Evolutionary conservation across 768 basidiomycete genomes (phyloP).

Genomic region (Pleurotus giganteus): DNA sequence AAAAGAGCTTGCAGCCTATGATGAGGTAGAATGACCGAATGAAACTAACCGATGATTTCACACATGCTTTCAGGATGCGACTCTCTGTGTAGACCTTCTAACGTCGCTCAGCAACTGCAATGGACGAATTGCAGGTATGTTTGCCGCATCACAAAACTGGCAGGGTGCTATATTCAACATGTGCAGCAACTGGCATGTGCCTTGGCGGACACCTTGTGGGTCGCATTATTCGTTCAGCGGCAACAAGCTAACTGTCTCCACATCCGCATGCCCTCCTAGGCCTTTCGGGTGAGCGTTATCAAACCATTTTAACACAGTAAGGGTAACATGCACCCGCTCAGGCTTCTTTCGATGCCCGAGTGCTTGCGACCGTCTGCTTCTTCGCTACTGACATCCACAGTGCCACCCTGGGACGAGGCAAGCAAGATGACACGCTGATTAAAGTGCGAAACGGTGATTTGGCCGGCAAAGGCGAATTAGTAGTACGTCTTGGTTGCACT

Average conservation of each 20-base stretch:
- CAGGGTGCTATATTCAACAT: not conserved
- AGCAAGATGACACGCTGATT: constrained; percentile 77
- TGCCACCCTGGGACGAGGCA: constrained; percentile 82
- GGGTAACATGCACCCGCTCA: constrained; percentile 25
- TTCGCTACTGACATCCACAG: constrained; percentile 94
- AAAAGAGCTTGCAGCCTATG: constrained; percentile 84
- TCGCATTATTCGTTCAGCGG: constrained; percentile 9
- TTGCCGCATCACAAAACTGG: constrained; percentile 9
- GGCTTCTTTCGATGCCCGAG: constrained; percentile 87
- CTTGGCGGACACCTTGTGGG: constrained; percentile 81
- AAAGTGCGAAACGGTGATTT: constrained; percentile 76
- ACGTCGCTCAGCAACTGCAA: constrained; percentile 77
- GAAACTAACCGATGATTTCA: not conserved
- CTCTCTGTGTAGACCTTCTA: constrained; percentile 74
- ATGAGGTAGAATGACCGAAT: constrained; percentile 55
- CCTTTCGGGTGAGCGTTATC: constrained; percentile 33
- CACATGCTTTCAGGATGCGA: constrained; percentile 60
- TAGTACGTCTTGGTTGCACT: constrained; percentile 44
- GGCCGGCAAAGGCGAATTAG: constrained; percentile 76
- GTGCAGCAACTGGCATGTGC: constrained; percentile 84
- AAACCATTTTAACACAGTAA: not conserved
- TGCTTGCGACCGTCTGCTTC: constrained; percentile 86
- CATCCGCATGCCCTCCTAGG: constrained; percentile 23
- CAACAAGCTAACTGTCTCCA: constrained; percentile 1
- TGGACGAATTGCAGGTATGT: constrained; percentile 81